Percentiles rank a stretch among this genome's conserved stretches.
Conservation (phyloP, 202 grass and related monocot genomes). For the Schoenoplectus triqueter region DNA sequence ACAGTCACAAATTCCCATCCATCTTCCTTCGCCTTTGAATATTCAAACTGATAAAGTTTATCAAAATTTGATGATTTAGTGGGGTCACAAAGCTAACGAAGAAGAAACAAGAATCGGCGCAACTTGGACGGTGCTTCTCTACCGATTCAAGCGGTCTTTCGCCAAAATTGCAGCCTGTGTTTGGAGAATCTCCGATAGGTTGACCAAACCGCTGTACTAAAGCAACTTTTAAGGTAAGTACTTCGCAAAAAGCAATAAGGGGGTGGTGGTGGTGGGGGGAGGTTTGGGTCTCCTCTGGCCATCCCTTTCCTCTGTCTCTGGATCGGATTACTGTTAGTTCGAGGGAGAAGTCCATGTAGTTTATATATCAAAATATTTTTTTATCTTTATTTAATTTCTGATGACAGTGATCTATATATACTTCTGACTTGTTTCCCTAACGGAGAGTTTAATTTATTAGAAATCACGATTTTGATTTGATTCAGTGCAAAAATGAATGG, state of each 20-base stretch:
- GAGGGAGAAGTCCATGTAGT: not conserved
- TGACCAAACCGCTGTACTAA: not conserved
- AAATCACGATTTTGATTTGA: slow-evolving; percentile 11
- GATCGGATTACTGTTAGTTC: not conserved
- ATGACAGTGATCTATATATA: not conserved
- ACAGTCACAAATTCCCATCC: not conserved
- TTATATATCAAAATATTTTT: not conserved
- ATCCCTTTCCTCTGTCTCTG: not conserved
- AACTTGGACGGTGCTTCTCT: not conserved
- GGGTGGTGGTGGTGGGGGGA: not conserved
- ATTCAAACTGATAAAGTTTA: not conserved
- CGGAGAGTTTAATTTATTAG: not conserved
- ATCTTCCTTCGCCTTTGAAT: not conserved
- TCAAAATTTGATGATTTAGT: not conserved
- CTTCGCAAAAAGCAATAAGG: not conserved
- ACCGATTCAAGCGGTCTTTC: not conserved
- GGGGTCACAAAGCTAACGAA: not conserved
- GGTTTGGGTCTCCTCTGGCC: not conserved
- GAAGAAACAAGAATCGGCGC: not conserved
- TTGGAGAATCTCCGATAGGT: not conserved
- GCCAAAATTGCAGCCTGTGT: not conserved
- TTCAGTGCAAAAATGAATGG: slow-evolving; percentile 54
- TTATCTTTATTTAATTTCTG: not conserved
- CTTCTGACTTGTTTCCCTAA: not conserved
- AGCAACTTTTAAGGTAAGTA: not conserved